Conservation (phyloP, 1,284 basidiomycete species). For the Gymnopus androsaceus region DNA sequence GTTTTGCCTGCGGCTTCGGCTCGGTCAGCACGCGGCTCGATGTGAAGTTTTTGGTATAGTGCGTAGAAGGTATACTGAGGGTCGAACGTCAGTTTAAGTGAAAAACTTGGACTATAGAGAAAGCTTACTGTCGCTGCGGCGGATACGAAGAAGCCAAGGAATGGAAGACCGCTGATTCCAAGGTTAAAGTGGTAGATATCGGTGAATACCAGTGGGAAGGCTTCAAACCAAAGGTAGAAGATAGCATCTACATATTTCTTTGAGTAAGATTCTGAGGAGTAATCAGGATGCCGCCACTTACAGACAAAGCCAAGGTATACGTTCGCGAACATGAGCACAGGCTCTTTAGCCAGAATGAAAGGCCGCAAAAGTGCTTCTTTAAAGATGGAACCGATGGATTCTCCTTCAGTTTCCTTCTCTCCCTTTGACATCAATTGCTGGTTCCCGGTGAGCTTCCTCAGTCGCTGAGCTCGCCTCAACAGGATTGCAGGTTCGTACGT, state of each 20-base stretch:
- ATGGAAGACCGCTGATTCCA: conserved; percentile 45
- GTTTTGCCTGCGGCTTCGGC: conserved; percentile 9
- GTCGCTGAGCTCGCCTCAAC: conserved; percentile 28
- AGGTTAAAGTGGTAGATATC: conserved; percentile 38
- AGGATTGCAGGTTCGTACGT: conserved; percentile 49
- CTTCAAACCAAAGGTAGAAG: conserved; percentile 30
- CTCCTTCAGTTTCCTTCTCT: conserved; percentile 23
- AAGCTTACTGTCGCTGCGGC: conserved; percentile 22
- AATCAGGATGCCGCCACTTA: conserved; percentile 4
- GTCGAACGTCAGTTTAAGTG: background rate
- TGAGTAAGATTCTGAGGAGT: background rate
- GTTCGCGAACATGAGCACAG: conserved; percentile 42
- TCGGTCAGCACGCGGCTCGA: conserved; percentile 20
- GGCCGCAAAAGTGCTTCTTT: conserved; percentile 38
- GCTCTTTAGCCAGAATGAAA: conserved; percentile 43
- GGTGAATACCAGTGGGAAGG: conserved; percentile 36
- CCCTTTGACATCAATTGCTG: conserved; percentile 25
- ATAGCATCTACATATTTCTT: conserved; percentile 28
- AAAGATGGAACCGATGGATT: conserved; percentile 25
- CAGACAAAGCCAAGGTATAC: conserved; percentile 46
- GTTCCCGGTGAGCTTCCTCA: conserved; percentile 33
- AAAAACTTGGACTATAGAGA: background rate
- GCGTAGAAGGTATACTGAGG: conserved; percentile 21
- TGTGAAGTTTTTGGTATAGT: conserved; percentile 25
- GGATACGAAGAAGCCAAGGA: conserved; percentile 47